phyloP scores from a whole-genome alignment of 106 monocot genomes.

The Iris macrosiphon region DNA sequence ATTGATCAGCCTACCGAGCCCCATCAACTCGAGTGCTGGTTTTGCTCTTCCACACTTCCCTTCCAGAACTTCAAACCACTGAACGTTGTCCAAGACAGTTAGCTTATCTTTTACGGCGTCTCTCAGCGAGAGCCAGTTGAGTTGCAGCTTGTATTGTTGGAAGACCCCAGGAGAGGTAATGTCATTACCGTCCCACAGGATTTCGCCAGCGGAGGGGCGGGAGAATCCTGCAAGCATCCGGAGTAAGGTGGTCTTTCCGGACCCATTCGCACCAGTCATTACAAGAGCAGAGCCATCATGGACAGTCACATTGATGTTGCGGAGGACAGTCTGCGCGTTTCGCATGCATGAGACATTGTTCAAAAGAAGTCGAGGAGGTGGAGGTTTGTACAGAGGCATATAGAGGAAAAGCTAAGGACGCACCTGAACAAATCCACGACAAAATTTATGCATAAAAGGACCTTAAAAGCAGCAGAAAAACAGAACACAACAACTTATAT shows the following conservation, averaged over 20 bases:
- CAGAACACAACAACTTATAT: too few species aligned
- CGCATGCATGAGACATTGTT: slow-evolving; percentile 97
- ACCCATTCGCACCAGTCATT: slow-evolving; percentile 83
- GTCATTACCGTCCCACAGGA: slow-evolving; percentile 97
- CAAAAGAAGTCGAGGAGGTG: slow-evolving; percentile 59
- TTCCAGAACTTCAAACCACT: slow-evolving; percentile 94
- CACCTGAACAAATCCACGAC: too few species aligned
- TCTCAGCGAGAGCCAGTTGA: slow-evolving; percentile 90
- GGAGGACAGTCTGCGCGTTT: slow-evolving; percentile 82
- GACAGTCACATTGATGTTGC: slow-evolving; percentile 71
- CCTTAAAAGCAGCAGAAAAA: too few species aligned
- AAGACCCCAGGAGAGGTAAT: slow-evolving; percentile 74
- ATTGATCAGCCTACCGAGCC: slow-evolving; percentile 76
- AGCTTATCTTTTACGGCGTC: slow-evolving; percentile 80
- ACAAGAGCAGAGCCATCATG: slow-evolving; percentile 88
- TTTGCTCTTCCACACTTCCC: slow-evolving; percentile 64
- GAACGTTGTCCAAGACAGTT: slow-evolving; percentile 82
- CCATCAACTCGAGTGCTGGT: slow-evolving; percentile 77
- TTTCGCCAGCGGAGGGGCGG: slow-evolving; percentile 84
- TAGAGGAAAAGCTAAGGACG: too few species aligned
- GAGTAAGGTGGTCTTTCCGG: slow-evolving; percentile 95
- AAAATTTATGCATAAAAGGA: too few species aligned
- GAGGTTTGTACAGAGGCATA: slow-evolving; percentile 46
- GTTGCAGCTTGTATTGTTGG: slow-evolving; percentile 92
- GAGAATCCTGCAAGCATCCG: slow-evolving; percentile 96